Percentiles rank a stretch among this genome's conserved stretches.
Conservation (phyloP, 768 basidiomycete species). For the Mycena amicta region DNA sequence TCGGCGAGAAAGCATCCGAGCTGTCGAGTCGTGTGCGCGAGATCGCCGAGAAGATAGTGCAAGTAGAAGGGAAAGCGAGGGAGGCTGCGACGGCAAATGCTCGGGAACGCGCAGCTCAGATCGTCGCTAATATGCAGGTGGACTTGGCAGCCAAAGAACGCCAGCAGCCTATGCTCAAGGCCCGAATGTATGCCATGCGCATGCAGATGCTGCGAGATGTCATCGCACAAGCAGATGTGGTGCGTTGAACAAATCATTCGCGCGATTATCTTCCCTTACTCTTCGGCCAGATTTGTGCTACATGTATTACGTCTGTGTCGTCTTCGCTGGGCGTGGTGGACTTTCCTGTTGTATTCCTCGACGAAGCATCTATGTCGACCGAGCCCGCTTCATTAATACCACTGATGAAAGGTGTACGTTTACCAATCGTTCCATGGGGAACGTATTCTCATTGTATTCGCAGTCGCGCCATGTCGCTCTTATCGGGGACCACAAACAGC, state of each 20-base stretch:
- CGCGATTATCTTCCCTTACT: slow-evolving; percentile 5
- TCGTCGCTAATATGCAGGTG: slow-evolving; percentile 10
- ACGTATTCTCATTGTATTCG: slow-evolving; percentile 11
- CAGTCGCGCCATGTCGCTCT: slow-evolving; percentile 83
- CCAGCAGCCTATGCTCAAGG: slow-evolving; percentile 32
- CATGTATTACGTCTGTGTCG: slow-evolving; percentile 79
- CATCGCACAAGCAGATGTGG: slow-evolving; percentile 70
- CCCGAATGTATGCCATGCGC: slow-evolving; percentile 55
- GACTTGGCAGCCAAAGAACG: slow-evolving; percentile 31
- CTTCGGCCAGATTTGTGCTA: slow-evolving; percentile 74
- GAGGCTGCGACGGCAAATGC: slow-evolving; percentile 6
- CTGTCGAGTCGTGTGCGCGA: slow-evolving; percentile 27
- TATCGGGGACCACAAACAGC: slow-evolving; percentile 97
- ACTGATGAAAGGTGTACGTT: slow-evolving; percentile 88
- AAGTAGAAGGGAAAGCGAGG: slow-evolving; percentile 35
- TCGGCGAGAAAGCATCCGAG: slow-evolving; percentile 42
- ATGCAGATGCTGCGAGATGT: slow-evolving; percentile 68
- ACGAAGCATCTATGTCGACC: slow-evolving; percentile 96
- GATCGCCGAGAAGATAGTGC: slow-evolving; percentile 30
- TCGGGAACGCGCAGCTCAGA: slow-evolving; percentile 2
- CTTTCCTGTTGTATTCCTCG: slow-evolving; percentile 91
- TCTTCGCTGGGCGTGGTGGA: slow-evolving; percentile 69
- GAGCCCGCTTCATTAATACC: slow-evolving; percentile 92
- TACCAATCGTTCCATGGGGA: background rate
- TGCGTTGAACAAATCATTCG: slow-evolving; percentile 33